Conservation (phyloP, 225 moss, liverwort and hornwort genomes). For the Lunularia cruciata region DNA sequence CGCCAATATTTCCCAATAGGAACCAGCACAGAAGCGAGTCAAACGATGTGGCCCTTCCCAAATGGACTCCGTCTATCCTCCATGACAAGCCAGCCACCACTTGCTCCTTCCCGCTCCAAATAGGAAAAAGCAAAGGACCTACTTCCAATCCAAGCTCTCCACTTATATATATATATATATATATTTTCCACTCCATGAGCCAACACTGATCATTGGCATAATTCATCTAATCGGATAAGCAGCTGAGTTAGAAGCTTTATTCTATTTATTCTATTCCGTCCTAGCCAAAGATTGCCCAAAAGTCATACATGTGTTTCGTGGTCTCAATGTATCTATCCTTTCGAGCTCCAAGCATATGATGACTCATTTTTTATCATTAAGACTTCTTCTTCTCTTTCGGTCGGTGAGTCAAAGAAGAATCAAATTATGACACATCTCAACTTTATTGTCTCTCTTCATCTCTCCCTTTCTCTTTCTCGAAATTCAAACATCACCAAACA, state of each 20-base stretch:
- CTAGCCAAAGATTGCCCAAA: too few species aligned
- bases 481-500: neutral
- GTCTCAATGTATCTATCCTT: neutral
- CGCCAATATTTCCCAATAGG: too few species aligned
- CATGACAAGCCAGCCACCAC: neutral
- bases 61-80: neutral
- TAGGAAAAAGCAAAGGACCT: neutral
- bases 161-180: too few species aligned
- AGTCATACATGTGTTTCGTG: neutral
- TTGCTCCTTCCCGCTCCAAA: neutral
- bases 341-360: too few species aligned
- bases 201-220: neutral
- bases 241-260: too few species aligned
- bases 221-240: constrained; percentile 1
- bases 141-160: neutral
- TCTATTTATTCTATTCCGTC: too few species aligned
- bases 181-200: neutral
- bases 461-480: neutral
- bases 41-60: neutral
- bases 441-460: too few species aligned
- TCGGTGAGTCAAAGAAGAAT: too few species aligned
- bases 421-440: neutral
- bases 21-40: too few species aligned
- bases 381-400: neutral
- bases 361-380: too few species aligned